These are phyloP conservation scores for Wickerhamiella musiphila DNA, from an alignment of 805 yeast genomes.

Conservation along the genomic window DNA sequence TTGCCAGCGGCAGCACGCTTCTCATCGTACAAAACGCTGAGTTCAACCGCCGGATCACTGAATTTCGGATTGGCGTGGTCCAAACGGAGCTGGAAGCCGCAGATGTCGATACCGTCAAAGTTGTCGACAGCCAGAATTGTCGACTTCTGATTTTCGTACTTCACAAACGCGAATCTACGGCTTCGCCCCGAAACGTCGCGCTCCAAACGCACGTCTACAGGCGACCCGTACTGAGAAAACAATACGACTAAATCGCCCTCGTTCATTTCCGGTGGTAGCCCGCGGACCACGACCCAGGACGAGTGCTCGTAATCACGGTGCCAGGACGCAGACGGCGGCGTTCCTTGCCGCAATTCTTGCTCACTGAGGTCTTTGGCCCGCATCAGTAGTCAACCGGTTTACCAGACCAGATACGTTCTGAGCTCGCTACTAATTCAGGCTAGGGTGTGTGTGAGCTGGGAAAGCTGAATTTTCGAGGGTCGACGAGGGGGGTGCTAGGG, in stretches of 20 bases:
- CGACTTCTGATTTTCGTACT: slow-evolving; percentile 67
- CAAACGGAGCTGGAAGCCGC: background rate
- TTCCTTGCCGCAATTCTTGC: slow-evolving; percentile 45
- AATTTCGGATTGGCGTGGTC: background rate
- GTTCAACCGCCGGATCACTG: too few relatives aligned
- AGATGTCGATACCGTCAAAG: slow-evolving; percentile 39
- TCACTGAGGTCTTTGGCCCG: slow-evolving; percentile 35
- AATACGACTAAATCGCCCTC: slow-evolving; percentile 64
- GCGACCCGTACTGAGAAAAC: slow-evolving; percentile 81
- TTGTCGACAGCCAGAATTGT: slow-evolving; percentile 80
- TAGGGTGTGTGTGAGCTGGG: background rate
- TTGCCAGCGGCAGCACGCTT: too few relatives aligned
- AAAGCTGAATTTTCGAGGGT: too few relatives aligned
- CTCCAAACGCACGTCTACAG: slow-evolving; percentile 53
- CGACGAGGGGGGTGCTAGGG: too few relatives aligned
- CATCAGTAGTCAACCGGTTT: slow-evolving; percentile 2
- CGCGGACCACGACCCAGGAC: slow-evolving; percentile 62
- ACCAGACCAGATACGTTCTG: background rate
- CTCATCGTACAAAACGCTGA: too few relatives aligned
- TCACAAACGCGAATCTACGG: slow-evolving; percentile 62
- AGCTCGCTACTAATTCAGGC: background rate
- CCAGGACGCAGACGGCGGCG: slow-evolving; percentile 61
- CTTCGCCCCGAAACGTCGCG: slow-evolving; percentile 54
- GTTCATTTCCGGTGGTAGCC: slow-evolving; percentile 41
- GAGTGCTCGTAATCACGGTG: slow-evolving; percentile 68